Percentiles rank a stretch among this genome's conserved stretches.
Evolutionary conservation across 768 basidiomycete species (phyloP).

Genomic region (Tricholoma furcatifolium): DNA sequence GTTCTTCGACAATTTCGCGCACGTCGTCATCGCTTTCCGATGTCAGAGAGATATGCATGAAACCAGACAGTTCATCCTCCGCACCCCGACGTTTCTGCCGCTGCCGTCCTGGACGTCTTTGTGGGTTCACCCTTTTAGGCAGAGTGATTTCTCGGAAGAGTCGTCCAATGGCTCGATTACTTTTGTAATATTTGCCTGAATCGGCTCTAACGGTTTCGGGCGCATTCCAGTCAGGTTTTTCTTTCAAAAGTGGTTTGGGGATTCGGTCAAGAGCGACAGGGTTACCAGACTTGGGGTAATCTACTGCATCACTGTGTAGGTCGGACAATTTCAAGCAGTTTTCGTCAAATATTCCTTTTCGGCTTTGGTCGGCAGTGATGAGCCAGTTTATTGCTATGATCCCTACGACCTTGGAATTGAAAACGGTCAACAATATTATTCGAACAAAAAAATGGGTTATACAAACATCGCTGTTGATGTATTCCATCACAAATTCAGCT

Average conservation of each 20-base stretch:
- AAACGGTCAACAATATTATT: not conserved
- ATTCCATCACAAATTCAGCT: conserved; percentile 69
- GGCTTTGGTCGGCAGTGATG: conserved; percentile 59
- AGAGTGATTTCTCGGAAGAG: conserved; percentile 64
- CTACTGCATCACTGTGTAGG: conserved; percentile 64
- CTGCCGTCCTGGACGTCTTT: conserved; percentile 8
- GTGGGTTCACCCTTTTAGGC: conserved; percentile 23
- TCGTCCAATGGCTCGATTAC: conserved; percentile 54
- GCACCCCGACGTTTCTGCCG: conserved; percentile 10
- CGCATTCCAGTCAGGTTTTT: conserved; percentile 64
- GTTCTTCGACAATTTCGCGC: conserved; percentile 26
- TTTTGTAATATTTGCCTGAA: conserved; percentile 46
- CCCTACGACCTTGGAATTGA: conserved; percentile 46
- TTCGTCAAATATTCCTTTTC: conserved; percentile 42
- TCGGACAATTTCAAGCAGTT: conserved; percentile 53
- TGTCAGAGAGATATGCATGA: conserved; percentile 16
- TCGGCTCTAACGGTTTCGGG: conserved; percentile 50
- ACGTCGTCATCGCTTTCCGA: conserved; percentile 18
- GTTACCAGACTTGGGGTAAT: conserved; percentile 60
- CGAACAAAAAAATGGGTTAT: not conserved
- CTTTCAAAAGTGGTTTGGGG: conserved; percentile 37
- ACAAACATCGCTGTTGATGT: conserved; percentile 62
- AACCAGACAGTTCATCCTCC: conserved; percentile 18
- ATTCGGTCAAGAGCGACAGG: conserved; percentile 37
- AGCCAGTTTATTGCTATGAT: conserved; percentile 64